These are phyloP conservation scores for Geotrichum aggregatum DNA, from an alignment of 1,139 yeast species.

Conservation along the genomic window DNA sequence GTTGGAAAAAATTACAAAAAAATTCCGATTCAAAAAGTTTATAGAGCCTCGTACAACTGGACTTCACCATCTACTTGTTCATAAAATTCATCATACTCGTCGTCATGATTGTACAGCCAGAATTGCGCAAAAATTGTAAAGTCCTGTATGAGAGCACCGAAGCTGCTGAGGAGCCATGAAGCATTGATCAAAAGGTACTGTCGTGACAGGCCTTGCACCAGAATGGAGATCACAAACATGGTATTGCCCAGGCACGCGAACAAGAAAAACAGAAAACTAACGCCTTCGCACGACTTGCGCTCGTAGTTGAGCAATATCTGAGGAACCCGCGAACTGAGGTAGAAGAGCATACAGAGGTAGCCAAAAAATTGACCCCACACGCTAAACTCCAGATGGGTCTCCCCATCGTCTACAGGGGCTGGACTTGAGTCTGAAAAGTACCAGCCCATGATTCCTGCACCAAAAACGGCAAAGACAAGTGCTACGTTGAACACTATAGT, in stretches of 20 bases:
- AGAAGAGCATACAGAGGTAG: conserved; percentile 81
- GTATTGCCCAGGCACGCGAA: conserved; percentile 91
- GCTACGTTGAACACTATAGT: conserved; percentile 50
- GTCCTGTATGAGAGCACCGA: conserved; percentile 82
- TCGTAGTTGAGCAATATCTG: conserved; percentile 77
- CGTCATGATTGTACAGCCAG: conserved; percentile 58
- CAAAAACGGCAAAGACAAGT: conserved; percentile 64
- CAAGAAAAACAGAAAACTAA: conserved; percentile 82
- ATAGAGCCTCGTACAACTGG: conserved; percentile 9
- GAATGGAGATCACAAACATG: conserved; percentile 80
- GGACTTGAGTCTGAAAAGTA: conserved; percentile 46
- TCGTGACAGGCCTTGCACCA: conserved; percentile 62
- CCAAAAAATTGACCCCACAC: conserved; percentile 84
- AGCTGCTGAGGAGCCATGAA: conserved; percentile 89
- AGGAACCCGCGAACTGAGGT: conserved; percentile 87
- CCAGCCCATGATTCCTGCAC: conserved; percentile 84
- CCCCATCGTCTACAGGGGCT: conserved; percentile 32
- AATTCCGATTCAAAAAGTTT: not conserved
- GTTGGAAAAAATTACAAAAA: too few relatives aligned
- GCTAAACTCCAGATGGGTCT: conserved; percentile 53
- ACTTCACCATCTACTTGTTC: too few relatives aligned
- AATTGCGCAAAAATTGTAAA: conserved; percentile 79
- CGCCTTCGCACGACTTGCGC: conserved; percentile 89
- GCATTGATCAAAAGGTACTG: conserved; percentile 73
- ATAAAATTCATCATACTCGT: not conserved